Evolutionary conservation across 768 basidiomycete species (phyloP).

Genomic region (Tulasnella sp.): DNA sequence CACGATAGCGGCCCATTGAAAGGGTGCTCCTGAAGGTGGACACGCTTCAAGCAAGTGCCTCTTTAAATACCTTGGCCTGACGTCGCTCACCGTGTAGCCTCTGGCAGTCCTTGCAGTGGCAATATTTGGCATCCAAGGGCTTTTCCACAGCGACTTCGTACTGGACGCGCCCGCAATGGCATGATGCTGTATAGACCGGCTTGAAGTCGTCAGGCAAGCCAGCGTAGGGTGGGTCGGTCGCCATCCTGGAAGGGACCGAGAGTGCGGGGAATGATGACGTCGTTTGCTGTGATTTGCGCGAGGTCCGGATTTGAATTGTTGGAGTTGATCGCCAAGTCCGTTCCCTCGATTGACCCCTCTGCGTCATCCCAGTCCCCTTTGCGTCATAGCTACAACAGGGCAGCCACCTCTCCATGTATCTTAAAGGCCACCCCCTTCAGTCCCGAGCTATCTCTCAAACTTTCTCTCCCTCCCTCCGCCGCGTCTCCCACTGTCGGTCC

Average conservation of each 20-base stretch:
- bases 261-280: not conserved
- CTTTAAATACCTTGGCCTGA: not conserved
- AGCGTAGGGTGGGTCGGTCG: not conserved
- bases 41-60: not conserved
- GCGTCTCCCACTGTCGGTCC: not conserved
- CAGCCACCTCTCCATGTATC: not conserved
- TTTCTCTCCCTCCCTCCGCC: not conserved
- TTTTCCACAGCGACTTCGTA: not conserved
- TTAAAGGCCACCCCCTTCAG: not conserved
- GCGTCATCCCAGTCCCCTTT: not conserved
- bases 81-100: not conserved
- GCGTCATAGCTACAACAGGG: not conserved
- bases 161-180: not conserved
- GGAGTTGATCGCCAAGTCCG: conserved; percentile 8
- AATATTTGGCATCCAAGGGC: not conserved
- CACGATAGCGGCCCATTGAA: not conserved
- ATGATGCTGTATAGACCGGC: not conserved
- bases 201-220: not conserved
- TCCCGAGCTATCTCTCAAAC: not conserved
- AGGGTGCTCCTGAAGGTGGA: not conserved
- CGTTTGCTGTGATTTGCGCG: not conserved
- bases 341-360: not conserved
- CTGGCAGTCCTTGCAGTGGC: conserved; percentile 8
- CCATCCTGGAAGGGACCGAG: not conserved
- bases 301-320: not conserved